phyloP scores from a whole-genome alignment of 768 basidiomycete genomes.

The Favolaschia claudopus region DNA sequence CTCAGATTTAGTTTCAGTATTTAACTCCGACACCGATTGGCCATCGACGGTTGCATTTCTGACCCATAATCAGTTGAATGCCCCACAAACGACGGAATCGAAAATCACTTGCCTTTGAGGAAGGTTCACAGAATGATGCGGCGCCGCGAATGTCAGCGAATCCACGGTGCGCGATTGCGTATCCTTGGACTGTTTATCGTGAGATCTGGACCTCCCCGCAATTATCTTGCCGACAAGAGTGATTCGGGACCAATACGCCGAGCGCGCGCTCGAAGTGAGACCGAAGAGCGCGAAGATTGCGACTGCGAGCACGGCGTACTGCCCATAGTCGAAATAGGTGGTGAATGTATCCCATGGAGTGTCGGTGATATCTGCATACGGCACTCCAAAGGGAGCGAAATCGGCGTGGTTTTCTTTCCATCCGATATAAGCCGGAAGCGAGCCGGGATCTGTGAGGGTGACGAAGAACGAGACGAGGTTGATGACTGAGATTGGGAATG shows the following conservation, averaged over 20 bases:
- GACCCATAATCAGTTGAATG: too few relatives aligned
- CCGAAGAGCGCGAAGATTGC: slow-evolving; percentile 19
- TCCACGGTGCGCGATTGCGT: too few relatives aligned
- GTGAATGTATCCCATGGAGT: slow-evolving; percentile 16
- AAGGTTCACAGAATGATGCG: too few relatives aligned
- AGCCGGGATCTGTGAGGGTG: not conserved
- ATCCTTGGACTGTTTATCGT: too few relatives aligned
- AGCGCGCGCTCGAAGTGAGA: slow-evolving; percentile 8
- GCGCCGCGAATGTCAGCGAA: too few relatives aligned
- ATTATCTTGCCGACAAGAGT: not conserved
- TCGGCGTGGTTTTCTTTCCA: slow-evolving; percentile 10
- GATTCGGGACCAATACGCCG: slow-evolving; percentile 14
- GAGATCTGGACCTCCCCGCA: too few relatives aligned
- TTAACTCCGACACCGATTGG: too few relatives aligned
- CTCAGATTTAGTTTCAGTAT: too few relatives aligned
- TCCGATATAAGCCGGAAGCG: slow-evolving; percentile 12
- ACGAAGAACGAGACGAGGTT: slow-evolving; percentile 17
- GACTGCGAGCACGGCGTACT: slow-evolving; percentile 11
- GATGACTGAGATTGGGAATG: slow-evolving; percentile 13
- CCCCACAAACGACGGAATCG: too few relatives aligned
- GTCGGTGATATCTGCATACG: slow-evolving; percentile 8
- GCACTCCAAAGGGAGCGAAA: not conserved
- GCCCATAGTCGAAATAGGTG: slow-evolving; percentile 17
- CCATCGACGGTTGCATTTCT: too few relatives aligned
- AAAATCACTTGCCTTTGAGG: too few relatives aligned